Evolutionary conservation across 1,284 basidiomycete genomes (phyloP), one percentile per base, ranked within the genome.

Genomic region (Blastosporella zonata): DNA sequence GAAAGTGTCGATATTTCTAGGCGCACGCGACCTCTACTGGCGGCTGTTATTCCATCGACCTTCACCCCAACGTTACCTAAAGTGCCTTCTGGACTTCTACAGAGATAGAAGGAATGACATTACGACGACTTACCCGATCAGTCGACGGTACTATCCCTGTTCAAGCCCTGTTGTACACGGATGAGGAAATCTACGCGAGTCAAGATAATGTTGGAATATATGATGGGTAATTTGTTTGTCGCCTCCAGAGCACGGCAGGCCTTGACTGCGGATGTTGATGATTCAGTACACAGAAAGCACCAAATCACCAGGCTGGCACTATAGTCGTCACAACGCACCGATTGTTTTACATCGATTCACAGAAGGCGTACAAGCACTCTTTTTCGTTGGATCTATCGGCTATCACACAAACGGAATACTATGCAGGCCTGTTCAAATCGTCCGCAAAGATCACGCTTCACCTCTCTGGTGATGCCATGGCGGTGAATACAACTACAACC

Each of bases 361-460:
- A 68, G 20, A 72, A 79, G 38, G 68, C 78, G 21, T 66, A 65
- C 18, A 66, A 65, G 0, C 67, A 72, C 29, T 86, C 83, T 1
- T 85, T 88, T 60, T 67, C 72, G 20, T 67, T 90, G 53, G 80
- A 86, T 56, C 78, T 97, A 6, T 71, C 76, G 0, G 70, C 73
- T 52, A 75, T 98, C 45, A 71, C 73, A 1, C 86, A 88, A 59
- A 96, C 93, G 2, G 93, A 97, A 58, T 82, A 90, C 68, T 98
- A 97, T 64, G 84, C 87, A 2, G 95, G 96, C 2, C 85, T 99
- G 53, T 88, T 98, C 72, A 90, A 83, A 49, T 94, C 90, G 18
- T 93, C 88, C 0, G 63, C 96, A 3, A 99, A 99, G 69, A 79
- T 97, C 53, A 95, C 93, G 0, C 70, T 97, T 1, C 75, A 85